Conservation (phyloP, 2,329 filamentous ascomycete genomes). For the Colletotrichum higginsianum region DNA sequence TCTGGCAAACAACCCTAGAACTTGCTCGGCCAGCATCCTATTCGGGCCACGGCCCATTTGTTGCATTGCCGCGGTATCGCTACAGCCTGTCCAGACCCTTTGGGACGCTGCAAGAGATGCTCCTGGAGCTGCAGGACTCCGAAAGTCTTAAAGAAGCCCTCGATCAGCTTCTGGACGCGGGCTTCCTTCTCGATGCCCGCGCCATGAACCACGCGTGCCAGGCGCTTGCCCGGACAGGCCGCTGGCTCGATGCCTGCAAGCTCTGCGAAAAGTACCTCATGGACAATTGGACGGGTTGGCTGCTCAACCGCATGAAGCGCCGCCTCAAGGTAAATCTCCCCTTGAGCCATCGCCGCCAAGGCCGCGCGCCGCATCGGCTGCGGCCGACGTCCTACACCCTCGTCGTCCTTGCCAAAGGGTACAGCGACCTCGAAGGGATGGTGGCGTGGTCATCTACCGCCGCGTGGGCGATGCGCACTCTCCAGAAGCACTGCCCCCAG, state of each 20-base stretch:
- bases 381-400: conserved; percentile 63
- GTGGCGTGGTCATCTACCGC: conserved; percentile 64
- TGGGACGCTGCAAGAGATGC: conserved; percentile 64
- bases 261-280: conserved; percentile 86
- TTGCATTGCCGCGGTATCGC: conserved; percentile 63
- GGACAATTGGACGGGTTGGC: conserved; percentile 84
- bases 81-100: conserved; percentile 68
- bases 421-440: conserved; percentile 64
- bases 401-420: conserved; percentile 64
- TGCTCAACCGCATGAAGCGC: conserved; percentile 43
- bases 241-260: conserved; percentile 77
- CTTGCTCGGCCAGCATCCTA: conserved; percentile 54
- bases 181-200: conserved; percentile 81
- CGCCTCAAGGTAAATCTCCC: conserved; percentile 51
- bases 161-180: conserved; percentile 70
- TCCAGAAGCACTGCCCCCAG: conserved; percentile 58
- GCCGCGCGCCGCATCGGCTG: conserved; percentile 54
- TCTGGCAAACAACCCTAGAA: conserved; percentile 67
- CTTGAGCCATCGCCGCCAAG: conserved; percentile 57
- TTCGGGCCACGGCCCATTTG: conserved; percentile 1
- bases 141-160: conserved; percentile 66
- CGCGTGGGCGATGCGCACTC: conserved; percentile 55
- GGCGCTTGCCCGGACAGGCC: conserved; percentile 72
- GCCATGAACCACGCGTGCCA: conserved; percentile 88
- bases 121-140: conserved; percentile 57